Conservation (phyloP, 805 yeast genomes). For the Cyberlindnera americana region DNA sequence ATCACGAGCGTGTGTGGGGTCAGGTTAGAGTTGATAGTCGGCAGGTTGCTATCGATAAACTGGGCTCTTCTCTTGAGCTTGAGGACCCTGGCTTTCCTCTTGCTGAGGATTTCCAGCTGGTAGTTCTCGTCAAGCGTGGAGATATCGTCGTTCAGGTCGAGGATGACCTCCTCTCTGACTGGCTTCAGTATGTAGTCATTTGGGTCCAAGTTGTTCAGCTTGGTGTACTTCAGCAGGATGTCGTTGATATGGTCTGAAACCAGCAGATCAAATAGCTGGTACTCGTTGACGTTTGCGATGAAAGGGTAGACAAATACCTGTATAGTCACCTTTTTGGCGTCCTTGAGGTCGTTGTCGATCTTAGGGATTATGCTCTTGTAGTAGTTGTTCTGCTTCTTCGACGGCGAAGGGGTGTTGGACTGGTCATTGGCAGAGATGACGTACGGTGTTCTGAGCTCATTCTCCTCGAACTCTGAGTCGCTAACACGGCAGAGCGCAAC, state of each 20-base stretch:
- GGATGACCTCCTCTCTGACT: slow-evolving; percentile 27
- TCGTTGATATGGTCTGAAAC: slow-evolving; percentile 36
- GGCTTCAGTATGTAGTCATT: slow-evolving; percentile 35
- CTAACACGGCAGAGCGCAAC: slow-evolving; percentile 68
- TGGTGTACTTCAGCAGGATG: slow-evolving; percentile 33
- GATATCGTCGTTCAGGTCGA: slow-evolving; percentile 39
- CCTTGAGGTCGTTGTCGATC: slow-evolving; percentile 21
- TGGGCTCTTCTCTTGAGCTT: slow-evolving; percentile 30
- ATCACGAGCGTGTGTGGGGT: slow-evolving; percentile 29
- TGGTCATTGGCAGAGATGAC: slow-evolving; percentile 28
- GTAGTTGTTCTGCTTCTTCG: slow-evolving; percentile 30
- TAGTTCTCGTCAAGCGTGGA: slow-evolving; percentile 39
- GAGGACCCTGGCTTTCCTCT: slow-evolving; percentile 37
- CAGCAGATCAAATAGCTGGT: slow-evolving; percentile 29
- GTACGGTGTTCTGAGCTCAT: slow-evolving; percentile 53
- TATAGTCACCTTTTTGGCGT: slow-evolving; percentile 29
- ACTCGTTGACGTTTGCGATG: slow-evolving; percentile 26
- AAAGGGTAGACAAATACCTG: slow-evolving; percentile 35
- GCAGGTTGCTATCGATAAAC: slow-evolving; percentile 25
- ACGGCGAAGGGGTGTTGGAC: slow-evolving; percentile 6
- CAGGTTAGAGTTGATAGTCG: slow-evolving; percentile 26
- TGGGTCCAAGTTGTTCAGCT: slow-evolving; percentile 33
- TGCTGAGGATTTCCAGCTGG: slow-evolving; percentile 40
- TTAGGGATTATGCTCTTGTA: slow-evolving; percentile 35
- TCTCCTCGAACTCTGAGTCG: slow-evolving; percentile 40